Evolutionary conservation across 768 basidiomycete species (phyloP), one percentile per base, ranked within the genome.

Genomic region (Cubamyces sp.): DNA sequence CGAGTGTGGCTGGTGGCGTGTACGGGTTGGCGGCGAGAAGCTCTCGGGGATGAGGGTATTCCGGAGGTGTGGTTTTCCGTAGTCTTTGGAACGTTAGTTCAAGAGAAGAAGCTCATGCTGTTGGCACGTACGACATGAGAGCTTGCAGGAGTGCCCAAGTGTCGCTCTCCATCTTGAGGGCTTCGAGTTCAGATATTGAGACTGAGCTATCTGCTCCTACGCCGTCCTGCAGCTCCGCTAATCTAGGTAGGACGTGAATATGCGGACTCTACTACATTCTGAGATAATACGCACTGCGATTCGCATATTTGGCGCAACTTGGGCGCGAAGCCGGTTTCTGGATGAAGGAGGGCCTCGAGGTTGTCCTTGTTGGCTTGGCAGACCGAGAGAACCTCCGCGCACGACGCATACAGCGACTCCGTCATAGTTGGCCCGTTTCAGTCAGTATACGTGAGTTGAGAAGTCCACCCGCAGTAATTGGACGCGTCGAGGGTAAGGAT

Each of bases 111-210:
- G 14, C 41, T 14, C 28, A 42, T 42, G 47, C 14, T 48, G 50
- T 16, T 34, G 26, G 21, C 7, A 84, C 88, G 68, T 71, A 90
- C 86, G 90, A 85, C 82, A 88, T 83, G 48, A 95, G 77, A 3
- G 86, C 85, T 70, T 94, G 92, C 1, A 94, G 71, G 2, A 95
- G 79, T 0, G 81, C 82, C 93, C 93, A 96, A 0, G 93, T 93
- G 72, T 89, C 87, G 48, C 85, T 81, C 70, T 95, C 92, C 72
- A 94, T 78, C 11, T 83, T 79, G 55, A 92, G 73, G 1, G 85
- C 76, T 25, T 88, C 87, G 0, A 88, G 66, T 66, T 90, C 88
- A 26, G 84, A 81, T 41, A 70, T 75, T 18, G 80, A 75, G 25
- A 74, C 67, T 25, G 70, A 78, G 39, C 73, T 70, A 63, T 78